Evolutionary conservation across 495 filamentous ascomycete genomes (phyloP).

Genomic region (Penicillium lagena): DNA sequence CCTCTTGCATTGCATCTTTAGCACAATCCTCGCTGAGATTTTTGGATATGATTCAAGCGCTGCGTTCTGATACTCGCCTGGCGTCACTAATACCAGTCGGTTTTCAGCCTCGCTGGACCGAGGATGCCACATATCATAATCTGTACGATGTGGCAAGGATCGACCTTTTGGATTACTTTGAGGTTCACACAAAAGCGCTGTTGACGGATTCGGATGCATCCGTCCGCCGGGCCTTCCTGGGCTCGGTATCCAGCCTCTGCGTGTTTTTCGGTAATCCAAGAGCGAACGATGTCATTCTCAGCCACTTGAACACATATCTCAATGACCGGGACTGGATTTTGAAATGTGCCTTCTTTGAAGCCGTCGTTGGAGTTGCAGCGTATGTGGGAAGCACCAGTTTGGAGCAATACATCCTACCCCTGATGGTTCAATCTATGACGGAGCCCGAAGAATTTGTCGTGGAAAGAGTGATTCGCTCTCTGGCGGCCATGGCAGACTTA

Average conservation of each 20-base stretch:
- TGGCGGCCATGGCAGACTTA: slow-evolving; percentile 83
- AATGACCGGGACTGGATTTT: slow-evolving; percentile 96
- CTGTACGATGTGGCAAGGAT: slow-evolving; percentile 76
- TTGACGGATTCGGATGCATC: slow-evolving; percentile 80
- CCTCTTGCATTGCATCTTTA: slow-evolving; percentile 83
- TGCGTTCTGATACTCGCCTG: slow-evolving; percentile 78
- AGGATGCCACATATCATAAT: slow-evolving; percentile 71
- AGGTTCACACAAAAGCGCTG: slow-evolving; percentile 79
- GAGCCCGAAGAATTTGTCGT: slow-evolving; percentile 95
- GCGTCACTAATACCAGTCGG: slow-evolving; percentile 69
- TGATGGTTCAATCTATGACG: slow-evolving; percentile 95
- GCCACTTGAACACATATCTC: slow-evolving; percentile 94
- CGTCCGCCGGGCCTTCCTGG: slow-evolving; percentile 91
- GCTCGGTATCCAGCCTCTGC: slow-evolving; percentile 86
- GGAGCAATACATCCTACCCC: slow-evolving; percentile 91
- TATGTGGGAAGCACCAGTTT: slow-evolving; percentile 82
- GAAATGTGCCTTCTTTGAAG: slow-evolving; percentile 94
- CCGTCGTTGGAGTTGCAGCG: slow-evolving; percentile 86
- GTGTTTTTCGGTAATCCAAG: slow-evolving; percentile 88
- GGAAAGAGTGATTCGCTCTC: slow-evolving; percentile 78
- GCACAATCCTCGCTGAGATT: slow-evolving; percentile 85
- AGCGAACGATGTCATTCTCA: slow-evolving; percentile 89
- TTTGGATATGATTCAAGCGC: slow-evolving; percentile 82
- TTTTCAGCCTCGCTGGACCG: slow-evolving; percentile 48
- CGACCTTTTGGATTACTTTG: slow-evolving; percentile 75